These are phyloP conservation scores for Lyophyllum shimeji DNA, from an alignment of 768 basidiomycete species.

Conservation along the genomic window DNA sequence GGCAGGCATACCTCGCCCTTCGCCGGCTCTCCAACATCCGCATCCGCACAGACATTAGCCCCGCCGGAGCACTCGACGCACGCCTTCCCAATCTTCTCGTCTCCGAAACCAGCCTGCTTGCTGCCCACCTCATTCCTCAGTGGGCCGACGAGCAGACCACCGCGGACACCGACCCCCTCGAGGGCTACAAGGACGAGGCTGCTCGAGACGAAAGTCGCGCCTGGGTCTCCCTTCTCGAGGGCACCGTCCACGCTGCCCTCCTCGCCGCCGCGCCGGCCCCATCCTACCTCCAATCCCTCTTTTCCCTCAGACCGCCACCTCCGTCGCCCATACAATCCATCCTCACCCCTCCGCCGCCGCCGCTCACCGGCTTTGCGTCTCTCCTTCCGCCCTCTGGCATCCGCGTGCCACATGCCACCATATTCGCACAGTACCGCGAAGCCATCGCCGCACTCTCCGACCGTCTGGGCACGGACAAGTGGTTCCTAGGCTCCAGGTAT, in stretches of 20 bases:
- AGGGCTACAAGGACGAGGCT: constrained; percentile 64
- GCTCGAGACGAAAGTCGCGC: constrained; percentile 76
- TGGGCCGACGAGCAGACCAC: constrained; percentile 53
- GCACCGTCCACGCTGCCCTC: constrained; percentile 73
- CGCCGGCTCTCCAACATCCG: constrained; percentile 52
- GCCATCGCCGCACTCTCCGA: constrained; percentile 74
- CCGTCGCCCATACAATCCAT: constrained; percentile 43
- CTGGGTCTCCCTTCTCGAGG: constrained; percentile 80
- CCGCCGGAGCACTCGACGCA: constrained; percentile 67
- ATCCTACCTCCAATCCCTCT: constrained; percentile 40
- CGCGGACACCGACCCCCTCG: constrained; percentile 48
- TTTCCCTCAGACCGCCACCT: constrained; percentile 34
- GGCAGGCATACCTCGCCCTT: constrained; percentile 82
- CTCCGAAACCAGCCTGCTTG: constrained; percentile 51
- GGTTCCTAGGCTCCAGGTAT: constrained; percentile 80
- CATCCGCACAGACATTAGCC: constrained; percentile 67
- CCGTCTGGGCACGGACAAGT: constrained; percentile 71
- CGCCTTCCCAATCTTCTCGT: constrained; percentile 72
- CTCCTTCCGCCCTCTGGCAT: constrained; percentile 60
- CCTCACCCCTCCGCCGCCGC: constrained; percentile 65
- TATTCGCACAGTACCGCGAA: constrained; percentile 64
- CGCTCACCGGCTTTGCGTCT: constrained; percentile 67
- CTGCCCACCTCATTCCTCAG: constrained; percentile 66
- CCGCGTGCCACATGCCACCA: constrained; percentile 47
- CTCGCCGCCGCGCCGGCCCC: constrained; percentile 53